Percentiles rank a stretch among this genome's conserved stretches.
Conservation (phyloP, 2,329 filamentous ascomycete genomes). For the Aspergillus pseudonomiae region DNA sequence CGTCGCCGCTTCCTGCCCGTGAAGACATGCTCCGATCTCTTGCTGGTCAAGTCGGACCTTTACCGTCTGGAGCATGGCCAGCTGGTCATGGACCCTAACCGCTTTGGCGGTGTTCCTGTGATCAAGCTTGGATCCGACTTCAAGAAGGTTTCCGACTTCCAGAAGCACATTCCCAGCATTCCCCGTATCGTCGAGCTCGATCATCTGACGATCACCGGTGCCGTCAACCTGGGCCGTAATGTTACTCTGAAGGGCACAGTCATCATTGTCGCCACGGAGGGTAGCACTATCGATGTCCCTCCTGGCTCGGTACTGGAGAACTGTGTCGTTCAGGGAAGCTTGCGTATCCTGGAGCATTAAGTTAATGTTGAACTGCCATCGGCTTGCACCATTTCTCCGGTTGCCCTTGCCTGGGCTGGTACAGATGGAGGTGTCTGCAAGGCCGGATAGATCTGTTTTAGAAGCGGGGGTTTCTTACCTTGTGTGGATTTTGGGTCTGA, state of each 20-base stretch:
- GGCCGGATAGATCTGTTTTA: conserved; percentile 22
- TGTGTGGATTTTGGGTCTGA: conserved; percentile 15
- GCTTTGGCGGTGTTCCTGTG: conserved; percentile 92
- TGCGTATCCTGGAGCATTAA: conserved; percentile 73
- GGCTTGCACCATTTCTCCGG: conserved; percentile 9
- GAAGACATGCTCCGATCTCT: conserved; percentile 99
- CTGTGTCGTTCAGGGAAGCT: conserved; percentile 95
- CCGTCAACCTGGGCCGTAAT: conserved; percentile 92
- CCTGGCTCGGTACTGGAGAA: conserved; percentile 97
- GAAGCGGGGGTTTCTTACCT: conserved; percentile 9
- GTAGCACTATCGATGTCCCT: conserved; percentile 95
- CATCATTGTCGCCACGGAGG: conserved; percentile 97
- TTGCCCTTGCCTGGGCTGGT: conserved; percentile 12
- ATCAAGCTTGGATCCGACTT: conserved; percentile 99
- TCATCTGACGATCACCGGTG: conserved; percentile 95
- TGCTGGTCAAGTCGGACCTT: conserved; percentile 99
- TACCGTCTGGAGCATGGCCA: conserved; percentile 99
- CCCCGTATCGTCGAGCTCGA: conserved; percentile 55
- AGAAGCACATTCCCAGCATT: conserved; percentile 55
- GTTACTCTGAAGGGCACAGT: conserved; percentile 96
- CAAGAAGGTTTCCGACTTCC: conserved; percentile 93
- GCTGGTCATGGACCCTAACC: conserved; percentile 92
- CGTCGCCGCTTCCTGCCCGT: conserved; percentile 97
- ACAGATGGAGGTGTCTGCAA: conserved; percentile 11
- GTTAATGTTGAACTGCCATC: conserved; percentile 6